Base-by-base conservation (phyloP, 768 basidiomycete species). In the Lentinula aciculospora region DNA sequence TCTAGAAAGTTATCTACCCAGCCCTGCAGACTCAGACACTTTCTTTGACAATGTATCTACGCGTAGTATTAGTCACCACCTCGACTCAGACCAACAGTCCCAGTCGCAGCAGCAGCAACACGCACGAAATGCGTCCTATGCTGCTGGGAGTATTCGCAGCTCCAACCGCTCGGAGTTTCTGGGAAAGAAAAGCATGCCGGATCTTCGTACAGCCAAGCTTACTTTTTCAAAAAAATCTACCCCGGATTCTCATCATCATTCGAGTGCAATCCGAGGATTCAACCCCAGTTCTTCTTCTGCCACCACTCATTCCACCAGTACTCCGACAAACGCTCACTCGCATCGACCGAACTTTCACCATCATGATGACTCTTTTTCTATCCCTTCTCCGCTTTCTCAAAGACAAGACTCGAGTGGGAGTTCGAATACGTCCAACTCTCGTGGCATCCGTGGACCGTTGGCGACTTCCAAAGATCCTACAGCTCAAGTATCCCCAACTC, bases 171-270 rank as follows among this genome's bases (percentile, higher is more conserved):
- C 67, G 47, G 73, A 71, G 12, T 50, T 56, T 29, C 67, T 85
- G 2, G 76, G 76, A 32, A 94, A 92, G 76, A 91, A 94, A 71
- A 94, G 92, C 58, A 76, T 96, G 57, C 94, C 94, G 6, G 93
- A 97, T 66, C 74, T 96, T 47, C 81, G 89, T 27, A 81, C 72
- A 15, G 73, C 77, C 29, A 80, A 76, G 46, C 65, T 79, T 37
- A 74, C 72, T 53, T 70, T 73, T 59, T 64, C 58, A 57, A 62
- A 58, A 54, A 67, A 67, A 62, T 67, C 67, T 53, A 57, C 61
- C 54, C 66, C 67, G 15, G 70, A 50, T 17, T 50, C 48, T n/a
- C 21, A 7, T 5, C 9, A 12, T 9, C 48, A 25, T 48, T 15
- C 46, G 27, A 25, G 28, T 48, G n/a, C 8, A 31, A 27, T 28